Base-by-base conservation (phyloP, 495 filamentous ascomycete genomes). In the Xylaria scruposa region DNA sequence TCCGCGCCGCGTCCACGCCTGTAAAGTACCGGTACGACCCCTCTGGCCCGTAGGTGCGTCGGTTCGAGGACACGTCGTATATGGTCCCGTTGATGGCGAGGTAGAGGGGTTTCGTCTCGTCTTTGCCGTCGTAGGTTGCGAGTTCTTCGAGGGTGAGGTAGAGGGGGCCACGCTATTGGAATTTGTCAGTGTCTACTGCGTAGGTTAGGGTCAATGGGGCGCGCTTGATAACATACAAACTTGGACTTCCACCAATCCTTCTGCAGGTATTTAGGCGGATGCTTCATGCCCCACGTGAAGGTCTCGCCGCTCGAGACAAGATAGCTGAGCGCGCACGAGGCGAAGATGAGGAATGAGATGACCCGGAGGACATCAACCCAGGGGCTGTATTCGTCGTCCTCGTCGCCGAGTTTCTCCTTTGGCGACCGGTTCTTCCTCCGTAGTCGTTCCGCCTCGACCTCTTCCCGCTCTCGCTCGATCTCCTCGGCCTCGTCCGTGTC, bases 81-180 rank as follows among this genome's bases (percentile, higher is more conserved):
- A 99, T 93, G 70, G 88, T 91, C 66, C 94, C 93, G 84, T 99
- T 99, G 58, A 99, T 87, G 65, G 93, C 94, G 61, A 99, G 85
- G 82, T 97, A 95, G 80, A 99, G 90, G 4, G 96, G 97, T 26
- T 91, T 88, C 21, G 77, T 74, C 1, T 90, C 83, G 81, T 97
- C 90, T 63, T 82, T 88, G 83, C 96, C 96, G 82, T 97, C 91
- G 86, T 93, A 96, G 64, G 83, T 83, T 42, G 86, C 72, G 31
- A 99, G 90, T 80, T 97, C 80, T 31, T 78, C 78, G 40, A 91
- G 92, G 3, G 95, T 97, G 17, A 98, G 88, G 77, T 85, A 84
- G 54, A 85, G 67, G 19, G 77, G 83, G 56, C 77, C 85, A 71
- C 74, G 49, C 70, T 71, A 31, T 71, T 63, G 42, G 3, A n/a